Evolutionary conservation across 2,329 filamentous ascomycete species (phyloP), one percentile per base, ranked within the genome.

Genomic region (Tolypocladium paradoxum): DNA sequence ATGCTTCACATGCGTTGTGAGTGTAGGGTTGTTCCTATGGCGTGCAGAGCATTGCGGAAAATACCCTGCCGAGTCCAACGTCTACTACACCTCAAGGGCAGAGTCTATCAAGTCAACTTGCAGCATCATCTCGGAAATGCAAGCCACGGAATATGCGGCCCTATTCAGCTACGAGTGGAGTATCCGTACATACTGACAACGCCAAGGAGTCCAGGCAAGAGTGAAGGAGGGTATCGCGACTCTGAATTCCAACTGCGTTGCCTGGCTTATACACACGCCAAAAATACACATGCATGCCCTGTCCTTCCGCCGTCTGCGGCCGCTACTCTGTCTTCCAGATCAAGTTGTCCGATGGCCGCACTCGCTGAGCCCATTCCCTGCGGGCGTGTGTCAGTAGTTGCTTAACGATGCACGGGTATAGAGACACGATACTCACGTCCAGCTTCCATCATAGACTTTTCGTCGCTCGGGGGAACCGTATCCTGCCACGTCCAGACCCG

Each of bases 381-480:
- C n/a, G 2, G 8, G 50, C 55, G 18, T 40, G 33, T 52, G 64
- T 72, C 62, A 70, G 66, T 35, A 36, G 48, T 33, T 50, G 33
- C 18, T 18, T 9, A 4, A 22, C 4, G 4, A 40, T 27, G 48
- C 24, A 20, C 48, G 24, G 38, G 40, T 7, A 14, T n/a, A 34
- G 16, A 38, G 27, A 53, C 1, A 24, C 9, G 6, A 12, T 11
- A 85, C 88, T 83, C 76, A 95, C 80, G 93, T 97, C 93, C 93
- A 99, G 70, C 91, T 96, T 48, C 93, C 93, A 68, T 99, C 93
- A 64, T 99, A 99, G 24, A 99, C 77, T 65, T 80, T 84, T 60
- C 88, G 81, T 52, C 81, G 80, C 56, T 84, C 78, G 0, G 79
- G 70, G 4, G 81, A 74, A 2, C 87, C 88, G 64, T 83, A 91